phyloP scores from a whole-genome alignment of 108 stramenopile species.

The Mediolabrus comicus region DNA sequence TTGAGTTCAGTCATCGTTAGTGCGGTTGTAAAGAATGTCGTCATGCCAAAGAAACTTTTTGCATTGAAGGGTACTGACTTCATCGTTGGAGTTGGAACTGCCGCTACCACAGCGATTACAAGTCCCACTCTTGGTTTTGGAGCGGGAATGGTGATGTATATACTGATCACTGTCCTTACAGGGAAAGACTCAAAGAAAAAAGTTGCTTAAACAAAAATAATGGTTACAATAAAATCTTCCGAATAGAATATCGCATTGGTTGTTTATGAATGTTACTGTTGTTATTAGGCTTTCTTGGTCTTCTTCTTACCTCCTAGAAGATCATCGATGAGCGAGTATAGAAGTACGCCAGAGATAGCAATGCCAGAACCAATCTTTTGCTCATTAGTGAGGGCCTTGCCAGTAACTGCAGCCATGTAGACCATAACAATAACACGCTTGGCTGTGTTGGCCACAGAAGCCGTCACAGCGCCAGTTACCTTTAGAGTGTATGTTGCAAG shows the following conservation, averaged over 20 bases:
- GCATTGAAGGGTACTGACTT: constrained; percentile 58
- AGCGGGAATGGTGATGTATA: constrained; percentile 48
- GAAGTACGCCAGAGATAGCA: constrained; percentile 52
- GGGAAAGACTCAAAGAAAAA: constrained; percentile 39
- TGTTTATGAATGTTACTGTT: background rate
- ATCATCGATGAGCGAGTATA: constrained; percentile 59
- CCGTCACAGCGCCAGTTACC: constrained; percentile 54
- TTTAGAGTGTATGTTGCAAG: constrained; percentile 59
- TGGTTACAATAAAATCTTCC: background rate
- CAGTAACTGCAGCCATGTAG: constrained; percentile 58
- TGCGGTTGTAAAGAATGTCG: constrained; percentile 69
- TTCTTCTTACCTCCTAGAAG: constrained; percentile 48
- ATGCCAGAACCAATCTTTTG: constrained; percentile 53
- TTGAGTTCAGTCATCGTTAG: constrained; percentile 78
- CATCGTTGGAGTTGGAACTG: constrained; percentile 67
- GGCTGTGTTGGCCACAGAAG: constrained; percentile 62
- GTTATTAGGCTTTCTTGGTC: constrained; percentile 24
- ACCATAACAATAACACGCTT: constrained; percentile 62
- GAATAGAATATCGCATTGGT: background rate
- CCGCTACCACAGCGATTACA: constrained; percentile 59
- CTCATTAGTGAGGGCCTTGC: constrained; percentile 52
- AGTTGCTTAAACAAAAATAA: constrained; percentile 15
- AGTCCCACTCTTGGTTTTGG: constrained; percentile 80
- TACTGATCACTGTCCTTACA: constrained; percentile 27
- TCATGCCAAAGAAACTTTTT: constrained; percentile 65